Evolutionary conservation across 371 early-diverging fungal genomes (phyloP).

Genomic region (Mortierella sp.): DNA sequence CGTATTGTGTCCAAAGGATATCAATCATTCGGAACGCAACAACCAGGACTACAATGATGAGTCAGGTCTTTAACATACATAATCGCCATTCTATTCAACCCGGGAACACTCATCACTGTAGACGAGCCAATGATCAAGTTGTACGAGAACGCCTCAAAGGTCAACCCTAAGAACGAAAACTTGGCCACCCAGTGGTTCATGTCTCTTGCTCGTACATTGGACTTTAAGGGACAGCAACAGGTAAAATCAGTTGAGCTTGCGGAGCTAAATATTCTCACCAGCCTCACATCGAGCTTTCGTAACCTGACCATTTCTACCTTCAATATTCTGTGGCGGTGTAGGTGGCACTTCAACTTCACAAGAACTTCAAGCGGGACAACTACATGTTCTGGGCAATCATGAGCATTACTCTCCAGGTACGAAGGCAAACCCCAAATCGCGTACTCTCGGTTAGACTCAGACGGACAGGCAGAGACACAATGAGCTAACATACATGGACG

Average conservation of each 20-base stretch:
- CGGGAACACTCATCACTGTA: constrained; percentile 10
- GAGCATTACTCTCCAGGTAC: constrained; percentile 79
- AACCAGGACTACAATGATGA: background rate
- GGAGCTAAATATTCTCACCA: background rate
- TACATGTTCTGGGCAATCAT: constrained; percentile 94
- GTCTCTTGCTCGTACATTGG: constrained; percentile 81
- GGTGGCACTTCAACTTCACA: constrained; percentile 87
- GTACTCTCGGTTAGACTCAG: background rate
- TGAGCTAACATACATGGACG: background rate
- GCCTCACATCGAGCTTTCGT: background rate
- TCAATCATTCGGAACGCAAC: background rate
- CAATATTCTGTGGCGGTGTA: constrained; percentile 22
- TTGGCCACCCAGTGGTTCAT: constrained; percentile 87
- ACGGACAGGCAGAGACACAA: background rate
- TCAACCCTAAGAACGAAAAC: constrained; percentile 81
- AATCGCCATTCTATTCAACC: background rate
- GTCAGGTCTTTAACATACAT: background rate
- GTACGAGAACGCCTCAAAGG: constrained; percentile 79
- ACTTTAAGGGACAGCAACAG: constrained; percentile 85
- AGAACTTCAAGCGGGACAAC: constrained; percentile 81
- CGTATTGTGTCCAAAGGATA: background rate
- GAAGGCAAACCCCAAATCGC: background rate
- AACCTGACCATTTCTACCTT: background rate
- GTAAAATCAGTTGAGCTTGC: constrained; percentile 36
- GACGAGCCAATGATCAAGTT: constrained; percentile 78